A percentile compares a stretch with the other conserved stretches of the same genome.
Evolutionary conservation across 1,284 basidiomycete species (phyloP).

Genomic region (Papiliotrema flavescens): DNA sequence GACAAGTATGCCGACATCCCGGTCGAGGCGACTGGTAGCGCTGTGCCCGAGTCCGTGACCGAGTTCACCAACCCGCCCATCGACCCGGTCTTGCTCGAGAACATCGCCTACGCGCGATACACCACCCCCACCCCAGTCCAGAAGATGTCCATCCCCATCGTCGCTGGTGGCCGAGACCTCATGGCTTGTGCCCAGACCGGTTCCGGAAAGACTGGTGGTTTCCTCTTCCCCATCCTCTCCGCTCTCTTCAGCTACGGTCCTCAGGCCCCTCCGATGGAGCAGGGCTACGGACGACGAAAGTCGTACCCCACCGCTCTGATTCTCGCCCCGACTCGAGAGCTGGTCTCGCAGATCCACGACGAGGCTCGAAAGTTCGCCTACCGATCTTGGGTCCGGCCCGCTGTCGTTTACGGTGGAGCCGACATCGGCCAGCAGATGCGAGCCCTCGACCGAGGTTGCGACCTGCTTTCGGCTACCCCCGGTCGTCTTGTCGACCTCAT

Average conservation of each 20-base stretch:
- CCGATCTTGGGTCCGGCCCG: slow-evolving; percentile 97
- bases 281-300: slow-evolving; percentile 71
- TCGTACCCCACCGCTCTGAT: slow-evolving; percentile 94
- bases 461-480: slow-evolving; percentile 95
- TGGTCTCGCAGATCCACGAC: slow-evolving; percentile 98
- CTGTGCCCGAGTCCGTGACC: slow-evolving; percentile 87
- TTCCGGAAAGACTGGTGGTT: slow-evolving; percentile 98
- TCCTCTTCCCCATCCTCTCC: slow-evolving; percentile 98
- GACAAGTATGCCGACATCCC: slow-evolving; percentile 99
- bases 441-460: slow-evolving; percentile 92
- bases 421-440: slow-evolving; percentile 95
- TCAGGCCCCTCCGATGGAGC: slow-evolving; percentile 55
- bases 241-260: slow-evolving; percentile 87
- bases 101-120: slow-evolving; percentile 91
- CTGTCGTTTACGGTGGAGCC: slow-evolving; percentile 98
- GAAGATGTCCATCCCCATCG: slow-evolving; percentile 99
- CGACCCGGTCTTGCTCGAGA: slow-evolving; percentile 89
- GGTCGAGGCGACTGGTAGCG: slow-evolving; percentile 93
- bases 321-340: slow-evolving; percentile 95
- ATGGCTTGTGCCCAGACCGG: slow-evolving; percentile 99
- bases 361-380: slow-evolving; percentile 99
- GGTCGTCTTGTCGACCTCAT: slow-evolving; percentile 98
- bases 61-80: slow-evolving; percentile 86
- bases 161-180: slow-evolving; percentile 82
- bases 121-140: slow-evolving; percentile 95